These are phyloP conservation scores for Populus tremula DNA, from an alignment of 345 rosid genomes.

Conservation along the genomic window DNA sequence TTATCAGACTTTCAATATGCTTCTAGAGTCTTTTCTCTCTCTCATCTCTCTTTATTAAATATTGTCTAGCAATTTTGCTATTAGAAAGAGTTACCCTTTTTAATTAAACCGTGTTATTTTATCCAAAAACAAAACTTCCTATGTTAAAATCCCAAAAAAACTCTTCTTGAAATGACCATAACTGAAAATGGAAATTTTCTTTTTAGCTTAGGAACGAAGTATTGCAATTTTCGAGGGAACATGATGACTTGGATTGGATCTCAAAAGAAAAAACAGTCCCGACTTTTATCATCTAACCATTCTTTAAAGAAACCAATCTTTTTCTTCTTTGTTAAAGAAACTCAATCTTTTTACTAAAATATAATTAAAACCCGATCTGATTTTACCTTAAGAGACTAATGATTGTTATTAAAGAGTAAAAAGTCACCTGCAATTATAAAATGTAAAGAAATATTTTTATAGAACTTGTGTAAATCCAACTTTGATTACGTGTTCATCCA, in stretches of 20 bases:
- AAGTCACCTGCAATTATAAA: not conserved
- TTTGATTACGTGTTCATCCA: not conserved
- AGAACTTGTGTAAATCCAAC: not conserved
- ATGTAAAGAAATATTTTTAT: not conserved
- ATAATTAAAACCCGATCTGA: not conserved
- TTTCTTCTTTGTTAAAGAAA: constrained; percentile 2
- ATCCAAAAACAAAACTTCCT: too few relatives aligned
- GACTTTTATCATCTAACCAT: constrained; percentile 4
- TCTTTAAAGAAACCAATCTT: constrained; percentile 17
- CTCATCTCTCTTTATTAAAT: too few relatives aligned
- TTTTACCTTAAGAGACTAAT: not conserved
- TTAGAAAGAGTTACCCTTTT: too few relatives aligned
- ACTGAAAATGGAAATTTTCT: not conserved
- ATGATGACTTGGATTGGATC: constrained; percentile 1
- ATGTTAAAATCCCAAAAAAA: too few relatives aligned
- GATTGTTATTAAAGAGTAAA: not conserved
- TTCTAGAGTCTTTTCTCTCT: too few relatives aligned
- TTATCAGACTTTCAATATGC: fast-evolving
- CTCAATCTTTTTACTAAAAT: constrained; percentile 1
- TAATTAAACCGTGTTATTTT: too few relatives aligned
- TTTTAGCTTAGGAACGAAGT: too few relatives aligned
- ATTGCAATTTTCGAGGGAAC: not conserved
- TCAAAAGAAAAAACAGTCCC: not conserved
- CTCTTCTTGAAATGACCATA: not conserved
- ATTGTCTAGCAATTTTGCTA: too few relatives aligned